These are phyloP conservation scores for Lactarius akahatsu DNA, from an alignment of 768 basidiomycete genomes.

Conservation along the genomic window DNA sequence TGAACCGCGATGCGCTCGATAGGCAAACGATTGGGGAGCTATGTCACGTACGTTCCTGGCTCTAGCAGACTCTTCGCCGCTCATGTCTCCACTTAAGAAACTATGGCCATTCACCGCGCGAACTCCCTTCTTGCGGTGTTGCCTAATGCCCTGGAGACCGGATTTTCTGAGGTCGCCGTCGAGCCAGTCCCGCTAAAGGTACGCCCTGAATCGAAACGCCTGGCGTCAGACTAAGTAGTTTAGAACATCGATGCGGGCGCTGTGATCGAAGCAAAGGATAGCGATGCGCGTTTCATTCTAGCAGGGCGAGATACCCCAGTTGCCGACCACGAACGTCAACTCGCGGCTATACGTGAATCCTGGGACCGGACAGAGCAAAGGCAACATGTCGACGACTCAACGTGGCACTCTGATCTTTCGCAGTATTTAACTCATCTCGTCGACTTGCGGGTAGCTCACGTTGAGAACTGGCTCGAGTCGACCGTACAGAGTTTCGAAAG, in stretches of 20 bases:
- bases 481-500: background rate
- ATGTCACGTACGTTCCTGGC: conserved; percentile 49
- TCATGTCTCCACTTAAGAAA: conserved; percentile 38
- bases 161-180: conserved; percentile 46
- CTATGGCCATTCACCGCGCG: conserved; percentile 48
- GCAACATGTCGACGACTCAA: background rate
- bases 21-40: conserved; percentile 67
- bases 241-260: background rate
- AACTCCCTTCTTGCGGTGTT: conserved; percentile 40
- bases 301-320: background rate
- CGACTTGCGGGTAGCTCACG: background rate
- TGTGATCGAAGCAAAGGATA: background rate
- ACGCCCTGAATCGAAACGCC: background rate
- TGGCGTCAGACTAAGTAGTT: background rate
- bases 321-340: background rate
- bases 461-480: background rate
- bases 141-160: conserved; percentile 47
- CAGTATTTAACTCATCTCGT: background rate
- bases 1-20: background rate
- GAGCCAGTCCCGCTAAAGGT: conserved; percentile 53
- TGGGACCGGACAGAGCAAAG: background rate
- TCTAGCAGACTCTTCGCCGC: background rate
- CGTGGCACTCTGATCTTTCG: background rate
- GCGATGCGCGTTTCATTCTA: background rate
- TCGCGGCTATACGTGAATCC: background rate